Conservation (phyloP, 805 yeast genomes). For the Aciculoconidium aculeatum region DNA sequence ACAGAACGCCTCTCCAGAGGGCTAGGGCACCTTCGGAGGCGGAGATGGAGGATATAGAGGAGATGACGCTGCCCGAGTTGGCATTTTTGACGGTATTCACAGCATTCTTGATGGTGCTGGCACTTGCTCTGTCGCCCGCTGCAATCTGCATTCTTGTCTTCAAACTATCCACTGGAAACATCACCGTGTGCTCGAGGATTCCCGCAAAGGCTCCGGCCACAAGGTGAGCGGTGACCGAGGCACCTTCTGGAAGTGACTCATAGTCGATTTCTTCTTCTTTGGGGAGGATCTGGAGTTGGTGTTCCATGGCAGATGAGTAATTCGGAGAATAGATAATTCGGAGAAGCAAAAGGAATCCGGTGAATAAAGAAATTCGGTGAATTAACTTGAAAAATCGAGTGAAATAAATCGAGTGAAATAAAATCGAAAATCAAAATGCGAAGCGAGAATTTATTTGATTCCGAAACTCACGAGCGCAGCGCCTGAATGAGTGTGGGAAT, state of each 20-base stretch:
- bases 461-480: too few relatives aligned
- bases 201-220: conserved; percentile 99
- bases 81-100: not conserved
- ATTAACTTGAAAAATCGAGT: too few relatives aligned
- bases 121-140: conserved; percentile 6
- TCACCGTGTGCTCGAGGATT: conserved; percentile 94
- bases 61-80: conserved; percentile 43
- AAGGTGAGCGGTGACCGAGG: conserved; percentile 76
- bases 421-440: too few relatives aligned
- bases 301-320: too few relatives aligned
- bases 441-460: too few relatives aligned
- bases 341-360: too few relatives aligned
- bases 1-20: conserved; percentile 89
- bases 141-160: conserved; percentile 93
- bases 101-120: not conserved
- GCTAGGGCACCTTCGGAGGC: conserved; percentile 84
- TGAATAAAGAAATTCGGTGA: too few relatives aligned
- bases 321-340: too few relatives aligned
- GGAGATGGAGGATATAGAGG: conserved; percentile 69
- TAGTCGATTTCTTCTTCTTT: conserved; percentile 66
- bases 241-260: conserved; percentile 84
- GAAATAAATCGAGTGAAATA: too few relatives aligned
- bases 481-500: too few relatives aligned
- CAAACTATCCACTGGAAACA: conserved; percentile 95
- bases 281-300: conserved; percentile 17